phyloP scores from a whole-genome alignment of 2,329 filamentous ascomycete species.

The Geosmithia morbida region DNA sequence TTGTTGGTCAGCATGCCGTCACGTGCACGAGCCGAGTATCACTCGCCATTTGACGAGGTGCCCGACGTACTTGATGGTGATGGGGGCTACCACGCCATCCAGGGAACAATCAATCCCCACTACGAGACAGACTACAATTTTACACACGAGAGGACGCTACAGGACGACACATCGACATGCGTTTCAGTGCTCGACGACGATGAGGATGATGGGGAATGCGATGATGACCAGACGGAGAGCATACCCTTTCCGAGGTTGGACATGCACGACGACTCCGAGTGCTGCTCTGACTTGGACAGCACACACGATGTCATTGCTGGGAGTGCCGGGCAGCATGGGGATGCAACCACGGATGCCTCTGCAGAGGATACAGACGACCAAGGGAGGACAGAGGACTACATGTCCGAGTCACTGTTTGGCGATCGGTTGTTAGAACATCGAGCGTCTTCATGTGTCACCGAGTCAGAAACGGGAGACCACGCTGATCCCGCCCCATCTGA shows the following conservation, averaged over 20 bases:
- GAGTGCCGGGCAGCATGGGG: slow-evolving; percentile 14
- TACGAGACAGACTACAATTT: background rate
- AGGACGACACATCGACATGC: background rate
- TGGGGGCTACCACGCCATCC: background rate
- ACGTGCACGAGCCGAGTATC: slow-evolving; percentile 26
- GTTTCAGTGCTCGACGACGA: background rate
- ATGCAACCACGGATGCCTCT: slow-evolving; percentile 18
- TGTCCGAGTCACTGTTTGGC: slow-evolving; percentile 12
- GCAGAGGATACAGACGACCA: slow-evolving; percentile 19
- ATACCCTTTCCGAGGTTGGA: slow-evolving; percentile 20
- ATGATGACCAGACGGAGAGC: slow-evolving; percentile 6
- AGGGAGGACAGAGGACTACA: slow-evolving; percentile 12
- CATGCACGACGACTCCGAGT: slow-evolving; percentile 20
- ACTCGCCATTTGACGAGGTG: slow-evolving; percentile 35
- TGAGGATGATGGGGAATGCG: background rate
- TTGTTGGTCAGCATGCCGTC: slow-evolving; percentile 5
- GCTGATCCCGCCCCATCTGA: slow-evolving; percentile 12
- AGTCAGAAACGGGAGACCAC: slow-evolving; percentile 14
- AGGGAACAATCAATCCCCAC: background rate
- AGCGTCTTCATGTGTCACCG: slow-evolving; percentile 24
- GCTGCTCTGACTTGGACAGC: slow-evolving; percentile 19
- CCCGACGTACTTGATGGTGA: slow-evolving; percentile 5
- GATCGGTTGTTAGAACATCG: slow-evolving; percentile 17
- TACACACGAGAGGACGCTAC: background rate
- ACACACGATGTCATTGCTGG: slow-evolving; percentile 3